Evolutionary conservation across 1,284 basidiomycete species (phyloP), one percentile per base, ranked within the genome.

Genomic region (Pulveroboletus sp.): DNA sequence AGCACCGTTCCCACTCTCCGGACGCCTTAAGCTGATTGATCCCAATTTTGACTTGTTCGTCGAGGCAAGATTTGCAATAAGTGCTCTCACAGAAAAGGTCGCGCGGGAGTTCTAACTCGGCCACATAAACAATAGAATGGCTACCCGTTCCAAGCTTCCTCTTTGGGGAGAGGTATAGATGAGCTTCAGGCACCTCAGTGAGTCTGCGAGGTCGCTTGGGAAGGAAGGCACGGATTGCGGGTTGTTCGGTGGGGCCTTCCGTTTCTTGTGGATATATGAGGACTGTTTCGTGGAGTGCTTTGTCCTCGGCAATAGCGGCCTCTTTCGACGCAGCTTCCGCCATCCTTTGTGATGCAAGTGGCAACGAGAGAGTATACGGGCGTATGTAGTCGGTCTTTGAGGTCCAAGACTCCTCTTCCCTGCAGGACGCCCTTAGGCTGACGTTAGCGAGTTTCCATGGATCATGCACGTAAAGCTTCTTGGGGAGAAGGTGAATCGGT

Each of bases 71-170:
- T 17, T 46, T 43, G 51, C 64, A 67, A 31, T 57, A 48, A 4
- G 47, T 52, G 36, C 54, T 53, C 15, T 67, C 56, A n/a, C 74
- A 60, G 20, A 79, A 62, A 10, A 72, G 36, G 11, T 70, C 63
- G 3, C 77, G 71, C 1, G 78, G 76, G 20, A 78, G 60, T 56
- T 79, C 77, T 61, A 72, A 70, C 56, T 77, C 77, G 17, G 71
- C 75, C 40, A 65, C 43, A 49, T 76, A 75, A 9, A 77, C 73
- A 18, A 66, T 48, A 1, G 77, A 78, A 56, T 78, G 77, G 57
- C 75, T 63, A 0, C 78, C 78, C 2, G 17, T 18, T 4, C 78
- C 78, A 8, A 70, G 58, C 22, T 24, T 43, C 24, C 70, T 54
- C 5, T 46, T 35, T 1, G 74, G 73, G 2, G 71, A 69, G 44